Evolutionary conservation across 1,284 basidiomycete genomes (phyloP).

Genomic region (Microbotryum lychnidis-dioicae): DNA sequence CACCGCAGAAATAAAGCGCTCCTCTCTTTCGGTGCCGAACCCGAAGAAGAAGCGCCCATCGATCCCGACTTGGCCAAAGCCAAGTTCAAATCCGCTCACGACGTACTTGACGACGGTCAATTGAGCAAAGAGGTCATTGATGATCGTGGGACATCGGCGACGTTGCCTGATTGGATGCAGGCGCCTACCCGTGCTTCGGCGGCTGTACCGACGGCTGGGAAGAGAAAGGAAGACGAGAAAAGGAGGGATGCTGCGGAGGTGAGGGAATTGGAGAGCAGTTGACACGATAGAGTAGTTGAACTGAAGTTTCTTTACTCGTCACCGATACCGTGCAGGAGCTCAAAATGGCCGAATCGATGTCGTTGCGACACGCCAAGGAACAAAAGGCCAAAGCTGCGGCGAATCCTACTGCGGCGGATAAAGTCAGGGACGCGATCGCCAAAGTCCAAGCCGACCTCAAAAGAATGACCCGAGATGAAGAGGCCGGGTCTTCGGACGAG

Average conservation of each 20-base stretch:
- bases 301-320: too few species aligned
- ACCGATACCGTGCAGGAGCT: conserved; percentile 1
- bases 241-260: too few species aligned
- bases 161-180: conserved; percentile 21
- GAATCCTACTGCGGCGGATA: conserved; percentile 47
- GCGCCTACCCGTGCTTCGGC: not conserved
- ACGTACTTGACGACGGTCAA: conserved; percentile 28
- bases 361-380: conserved; percentile 41
- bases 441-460: conserved; percentile 75
- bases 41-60: conserved; percentile 53
- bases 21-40: conserved; percentile 77
- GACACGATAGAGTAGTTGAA: too few species aligned
- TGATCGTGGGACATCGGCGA: conserved; percentile 29
- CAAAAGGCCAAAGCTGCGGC: conserved; percentile 49
- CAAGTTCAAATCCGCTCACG: conserved; percentile 54
- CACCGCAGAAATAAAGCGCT: conserved; percentile 67
- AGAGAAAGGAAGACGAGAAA: conserved; percentile 5
- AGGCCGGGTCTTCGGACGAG: not conserved
- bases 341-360: not conserved
- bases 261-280: too few species aligned
- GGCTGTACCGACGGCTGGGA: not conserved
- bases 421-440: conserved; percentile 68
- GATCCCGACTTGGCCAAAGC: conserved; percentile 54
- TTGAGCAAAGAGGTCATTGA: conserved; percentile 28
- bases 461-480: conserved; percentile 8